Evolutionary conservation across 1,284 basidiomycete species (phyloP).

Genomic region (Ceraceosorus bombacis): DNA sequence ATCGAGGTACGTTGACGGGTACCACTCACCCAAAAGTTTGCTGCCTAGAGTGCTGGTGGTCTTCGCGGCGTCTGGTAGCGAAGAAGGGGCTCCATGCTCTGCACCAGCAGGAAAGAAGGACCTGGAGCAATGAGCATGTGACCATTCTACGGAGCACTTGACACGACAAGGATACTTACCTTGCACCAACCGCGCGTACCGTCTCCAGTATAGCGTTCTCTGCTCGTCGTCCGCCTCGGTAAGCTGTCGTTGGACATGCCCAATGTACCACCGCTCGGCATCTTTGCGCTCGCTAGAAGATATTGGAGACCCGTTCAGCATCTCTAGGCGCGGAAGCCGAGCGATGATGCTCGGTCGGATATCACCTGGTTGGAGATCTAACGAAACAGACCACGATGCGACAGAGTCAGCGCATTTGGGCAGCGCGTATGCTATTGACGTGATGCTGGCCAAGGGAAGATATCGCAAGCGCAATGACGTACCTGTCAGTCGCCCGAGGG

Average conservation of each 20-base stretch:
- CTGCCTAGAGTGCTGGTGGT: no score
- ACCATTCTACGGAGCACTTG: background rate
- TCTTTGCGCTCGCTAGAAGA: slow-evolving; percentile 68
- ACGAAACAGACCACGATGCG: background rate
- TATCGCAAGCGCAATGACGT: slow-evolving; percentile 6
- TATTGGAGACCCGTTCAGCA: slow-evolving; percentile 66
- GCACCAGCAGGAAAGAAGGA: background rate
- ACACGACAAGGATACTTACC: background rate
- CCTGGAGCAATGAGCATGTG: background rate
- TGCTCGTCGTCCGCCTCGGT: background rate
- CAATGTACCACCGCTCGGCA: slow-evolving; percentile 73
- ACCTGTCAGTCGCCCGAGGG: no score
- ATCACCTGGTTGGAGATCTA: slow-evolving; percentile 1
- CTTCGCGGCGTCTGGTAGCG: background rate
- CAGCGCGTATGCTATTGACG: slow-evolving; percentile 7
- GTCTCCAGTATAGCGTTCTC: background rate
- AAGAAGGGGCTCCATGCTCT: background rate
- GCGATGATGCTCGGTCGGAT: slow-evolving; percentile 58
- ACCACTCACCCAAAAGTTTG: no score
- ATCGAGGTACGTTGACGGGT: no score
- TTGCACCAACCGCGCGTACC: background rate
- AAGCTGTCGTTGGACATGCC: background rate
- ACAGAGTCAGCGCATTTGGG: background rate
- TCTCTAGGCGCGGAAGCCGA: slow-evolving; percentile 59
- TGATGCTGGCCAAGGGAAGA: background rate